Percentiles rank a stretch among this genome's conserved stretches.
Conservation (phyloP, 805 yeast genomes). For the Schwanniomyces polymorphus region DNA sequence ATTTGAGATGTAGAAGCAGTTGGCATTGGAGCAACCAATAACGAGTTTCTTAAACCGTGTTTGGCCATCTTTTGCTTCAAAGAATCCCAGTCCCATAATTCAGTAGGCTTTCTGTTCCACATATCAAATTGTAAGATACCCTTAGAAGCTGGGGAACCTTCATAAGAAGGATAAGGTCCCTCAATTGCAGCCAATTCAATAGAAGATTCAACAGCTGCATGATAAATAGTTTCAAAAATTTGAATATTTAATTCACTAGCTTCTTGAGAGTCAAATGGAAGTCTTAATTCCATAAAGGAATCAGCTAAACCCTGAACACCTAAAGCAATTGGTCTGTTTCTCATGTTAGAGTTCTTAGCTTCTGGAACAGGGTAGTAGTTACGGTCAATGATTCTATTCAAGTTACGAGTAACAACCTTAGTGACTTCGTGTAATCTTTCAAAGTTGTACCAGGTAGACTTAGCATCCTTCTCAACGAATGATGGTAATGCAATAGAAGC, state of each 20-base stretch:
- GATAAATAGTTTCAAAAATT: constrained; percentile 62
- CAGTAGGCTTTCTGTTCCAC: constrained; percentile 61
- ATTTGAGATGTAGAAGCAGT: constrained; percentile 68
- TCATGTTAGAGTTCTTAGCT: constrained; percentile 53
- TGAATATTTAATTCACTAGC: constrained; percentile 58
- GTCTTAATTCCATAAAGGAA: constrained; percentile 53
- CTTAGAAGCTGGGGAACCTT: constrained; percentile 61
- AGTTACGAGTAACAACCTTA: constrained; percentile 55
- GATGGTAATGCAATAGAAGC: constrained; percentile 62
- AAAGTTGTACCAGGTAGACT: constrained; percentile 50
- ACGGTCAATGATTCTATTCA: constrained; percentile 57
- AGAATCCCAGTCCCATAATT: constrained; percentile 59
- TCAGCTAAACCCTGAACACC: constrained; percentile 68
- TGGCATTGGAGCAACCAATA: constrained; percentile 66
- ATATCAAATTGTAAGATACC: constrained; percentile 58
- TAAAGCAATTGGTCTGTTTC: constrained; percentile 61
- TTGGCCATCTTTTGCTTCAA: constrained; percentile 48
- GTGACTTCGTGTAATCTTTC: constrained; percentile 55
- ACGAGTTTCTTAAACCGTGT: constrained; percentile 57
- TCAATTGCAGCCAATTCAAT: constrained; percentile 52
- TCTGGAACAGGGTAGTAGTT: constrained; percentile 57
- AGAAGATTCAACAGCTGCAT: constrained; percentile 58
- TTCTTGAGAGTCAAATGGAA: constrained; percentile 58
- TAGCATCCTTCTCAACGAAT: constrained; percentile 47
- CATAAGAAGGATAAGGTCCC: constrained; percentile 51